These are phyloP conservation scores for Talaromyces pinophilus DNA, from an alignment of 2,329 filamentous ascomycete species.

Conservation along the genomic window DNA sequence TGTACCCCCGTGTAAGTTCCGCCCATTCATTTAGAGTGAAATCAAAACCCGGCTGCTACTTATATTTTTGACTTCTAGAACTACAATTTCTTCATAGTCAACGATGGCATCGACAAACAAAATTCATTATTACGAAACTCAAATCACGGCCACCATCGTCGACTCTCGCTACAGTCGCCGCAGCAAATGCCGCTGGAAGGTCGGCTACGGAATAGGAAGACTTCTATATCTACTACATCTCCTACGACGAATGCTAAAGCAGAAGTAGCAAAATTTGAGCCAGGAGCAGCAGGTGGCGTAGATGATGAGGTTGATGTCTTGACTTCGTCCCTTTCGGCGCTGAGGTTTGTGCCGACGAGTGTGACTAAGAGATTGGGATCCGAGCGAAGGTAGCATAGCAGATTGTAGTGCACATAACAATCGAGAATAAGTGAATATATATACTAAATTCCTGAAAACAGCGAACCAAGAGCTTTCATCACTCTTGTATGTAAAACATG, in stretches of 20 bases:
- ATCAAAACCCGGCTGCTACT: background rate
- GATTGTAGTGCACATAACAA: background rate
- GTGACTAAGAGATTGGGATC: conserved; percentile 36
- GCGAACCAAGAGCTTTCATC: background rate
- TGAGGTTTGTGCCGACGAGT: conserved; percentile 48
- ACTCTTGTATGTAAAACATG: background rate
- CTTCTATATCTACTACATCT: conserved; percentile 30
- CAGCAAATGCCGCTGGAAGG: conserved; percentile 36
- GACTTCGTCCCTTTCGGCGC: conserved; percentile 47
- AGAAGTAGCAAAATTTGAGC: background rate
- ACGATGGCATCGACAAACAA: conserved; percentile 84
- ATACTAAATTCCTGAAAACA: background rate
- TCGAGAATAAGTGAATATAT: background rate
- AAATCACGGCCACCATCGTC: conserved; percentile 34
- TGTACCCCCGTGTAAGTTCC: conserved; percentile 67
- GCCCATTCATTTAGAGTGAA: background rate
- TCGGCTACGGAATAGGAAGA: conserved; percentile 36
- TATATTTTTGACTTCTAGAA: conserved; percentile 47
- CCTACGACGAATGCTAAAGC: background rate
- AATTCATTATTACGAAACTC: conserved; percentile 68
- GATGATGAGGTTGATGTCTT: conserved; percentile 38
- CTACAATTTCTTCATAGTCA: conserved; percentile 85
- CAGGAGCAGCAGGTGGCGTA: background rate
- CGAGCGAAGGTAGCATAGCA: conserved; percentile 22
- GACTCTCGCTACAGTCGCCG: conserved; percentile 37